Percentiles rank a stretch among this genome's conserved stretches.
Evolutionary conservation across 2,329 filamentous ascomycete species (phyloP).

Genomic region (Meredithiella fracta): DNA sequence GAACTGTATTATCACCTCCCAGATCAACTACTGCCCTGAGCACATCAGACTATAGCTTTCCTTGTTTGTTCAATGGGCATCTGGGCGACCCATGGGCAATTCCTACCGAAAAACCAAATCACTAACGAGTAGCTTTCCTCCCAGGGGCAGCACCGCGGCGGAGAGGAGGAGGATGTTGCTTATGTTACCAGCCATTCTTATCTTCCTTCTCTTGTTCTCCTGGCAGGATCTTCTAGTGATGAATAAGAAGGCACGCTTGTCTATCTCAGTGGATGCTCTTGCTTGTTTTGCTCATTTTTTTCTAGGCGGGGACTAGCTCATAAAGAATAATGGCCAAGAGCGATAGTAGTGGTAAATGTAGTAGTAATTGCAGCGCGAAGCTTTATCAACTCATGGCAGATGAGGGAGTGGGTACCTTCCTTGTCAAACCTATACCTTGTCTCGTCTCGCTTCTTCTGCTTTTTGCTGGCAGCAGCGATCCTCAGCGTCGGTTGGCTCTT

Average conservation of each 20-base stretch:
- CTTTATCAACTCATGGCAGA: too few species aligned
- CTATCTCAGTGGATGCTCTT: not conserved
- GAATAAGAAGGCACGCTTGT: not conserved
- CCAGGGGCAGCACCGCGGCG: not conserved
- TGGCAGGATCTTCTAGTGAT: not conserved
- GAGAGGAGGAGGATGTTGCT: not conserved
- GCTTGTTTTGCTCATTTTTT: too few species aligned
- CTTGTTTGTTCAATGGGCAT: not conserved
- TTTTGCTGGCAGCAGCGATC: not conserved
- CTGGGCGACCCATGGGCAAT: not conserved
- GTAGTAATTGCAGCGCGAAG: too few species aligned
- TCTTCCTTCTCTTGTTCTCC: slow-evolving; percentile 1
- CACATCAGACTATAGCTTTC: too few species aligned
- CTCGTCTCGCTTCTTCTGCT: not conserved
- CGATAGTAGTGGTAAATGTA: too few species aligned
- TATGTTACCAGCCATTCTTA: slow-evolving; percentile 6
- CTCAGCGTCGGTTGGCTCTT: not conserved
- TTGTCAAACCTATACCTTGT: not conserved
- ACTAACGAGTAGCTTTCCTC: not conserved
- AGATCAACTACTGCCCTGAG: not conserved
- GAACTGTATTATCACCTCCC: not conserved
- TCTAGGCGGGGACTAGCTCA: too few species aligned
- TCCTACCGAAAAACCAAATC: too few species aligned
- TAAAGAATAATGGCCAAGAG: too few species aligned
- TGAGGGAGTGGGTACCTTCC: too few species aligned